Conservation (phyloP, 1,139 yeast genomes). For the Diutina pseudorugosa region DNA sequence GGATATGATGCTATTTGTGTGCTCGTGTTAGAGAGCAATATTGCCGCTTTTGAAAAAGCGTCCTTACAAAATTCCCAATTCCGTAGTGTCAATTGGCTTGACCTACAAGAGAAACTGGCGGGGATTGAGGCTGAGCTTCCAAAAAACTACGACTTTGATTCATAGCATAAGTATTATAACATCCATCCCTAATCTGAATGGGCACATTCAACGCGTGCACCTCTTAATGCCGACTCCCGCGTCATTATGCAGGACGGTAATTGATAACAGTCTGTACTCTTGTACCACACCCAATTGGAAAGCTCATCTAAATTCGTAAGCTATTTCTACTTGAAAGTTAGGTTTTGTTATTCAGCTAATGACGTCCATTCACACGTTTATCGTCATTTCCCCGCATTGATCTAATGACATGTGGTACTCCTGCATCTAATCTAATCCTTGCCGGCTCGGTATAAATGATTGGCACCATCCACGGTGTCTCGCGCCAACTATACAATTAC, state of each 20-base stretch:
- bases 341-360: no score
- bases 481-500: neutral
- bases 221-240: neutral
- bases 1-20: slow-evolving; percentile 89
- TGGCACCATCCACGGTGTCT: neutral
- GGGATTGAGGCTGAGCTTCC: slow-evolving; percentile 35
- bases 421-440: neutral
- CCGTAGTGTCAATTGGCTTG: slow-evolving; percentile 47
- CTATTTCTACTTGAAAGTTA: neutral
- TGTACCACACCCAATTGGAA: neutral
- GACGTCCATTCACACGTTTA: neutral
- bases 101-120: slow-evolving; percentile 43
- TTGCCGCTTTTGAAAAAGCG: slow-evolving; percentile 21
- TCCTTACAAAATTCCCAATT: slow-evolving; percentile 21
- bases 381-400: neutral
- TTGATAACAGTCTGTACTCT: neutral
- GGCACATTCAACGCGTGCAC: neutral
- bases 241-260: neutral
- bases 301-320: neutral
- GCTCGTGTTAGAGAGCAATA: slow-evolving; percentile 40
- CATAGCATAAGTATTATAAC: neutral
- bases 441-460: neutral
- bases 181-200: neutral
- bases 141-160: neutral
- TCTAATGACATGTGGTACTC: neutral